These are phyloP conservation scores for Cucurbita moschata DNA, from an alignment of 306 rosid species.

Conservation along the genomic window DNA sequence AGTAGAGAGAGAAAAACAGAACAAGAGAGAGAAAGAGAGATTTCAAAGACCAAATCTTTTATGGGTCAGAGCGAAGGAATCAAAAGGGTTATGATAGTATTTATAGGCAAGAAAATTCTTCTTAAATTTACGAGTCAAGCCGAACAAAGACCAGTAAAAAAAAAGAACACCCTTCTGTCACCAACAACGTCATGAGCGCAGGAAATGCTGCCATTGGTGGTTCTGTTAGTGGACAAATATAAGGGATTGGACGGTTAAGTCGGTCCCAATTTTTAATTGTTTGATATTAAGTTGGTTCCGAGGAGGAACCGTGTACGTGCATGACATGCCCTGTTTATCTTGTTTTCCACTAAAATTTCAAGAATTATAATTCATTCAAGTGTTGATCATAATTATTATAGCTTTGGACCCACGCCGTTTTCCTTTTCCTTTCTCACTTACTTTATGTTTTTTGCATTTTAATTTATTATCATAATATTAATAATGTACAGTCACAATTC, in stretches of 20 bases:
- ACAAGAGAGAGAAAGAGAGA: neutral
- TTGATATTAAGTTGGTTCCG: neutral
- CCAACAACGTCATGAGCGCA: neutral
- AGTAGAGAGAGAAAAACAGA: neutral
- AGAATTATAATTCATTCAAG: neutral
- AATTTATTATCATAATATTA: neutral
- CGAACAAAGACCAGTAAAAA: neutral
- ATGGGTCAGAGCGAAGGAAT: neutral
- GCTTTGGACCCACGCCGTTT: neutral
- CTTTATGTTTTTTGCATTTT: neutral
- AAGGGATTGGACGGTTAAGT: constrained; percentile 2
- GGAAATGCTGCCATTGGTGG: neutral
- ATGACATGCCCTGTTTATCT: neutral
- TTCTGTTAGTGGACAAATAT: neutral
- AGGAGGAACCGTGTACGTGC: neutral
- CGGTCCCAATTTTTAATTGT: neutral
- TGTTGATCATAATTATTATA: neutral
- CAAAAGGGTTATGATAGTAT: neutral
- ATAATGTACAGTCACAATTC: too few species aligned
- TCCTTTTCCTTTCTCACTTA: neutral
- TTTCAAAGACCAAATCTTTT: neutral
- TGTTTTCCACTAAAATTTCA: neutral
- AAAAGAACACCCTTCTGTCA: neutral
- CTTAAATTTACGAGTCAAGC: neutral
- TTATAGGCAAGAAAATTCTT: neutral